Evolutionary conservation across 116 monocot species (phyloP).

Genomic region (Dioscorea cayenensis): DNA sequence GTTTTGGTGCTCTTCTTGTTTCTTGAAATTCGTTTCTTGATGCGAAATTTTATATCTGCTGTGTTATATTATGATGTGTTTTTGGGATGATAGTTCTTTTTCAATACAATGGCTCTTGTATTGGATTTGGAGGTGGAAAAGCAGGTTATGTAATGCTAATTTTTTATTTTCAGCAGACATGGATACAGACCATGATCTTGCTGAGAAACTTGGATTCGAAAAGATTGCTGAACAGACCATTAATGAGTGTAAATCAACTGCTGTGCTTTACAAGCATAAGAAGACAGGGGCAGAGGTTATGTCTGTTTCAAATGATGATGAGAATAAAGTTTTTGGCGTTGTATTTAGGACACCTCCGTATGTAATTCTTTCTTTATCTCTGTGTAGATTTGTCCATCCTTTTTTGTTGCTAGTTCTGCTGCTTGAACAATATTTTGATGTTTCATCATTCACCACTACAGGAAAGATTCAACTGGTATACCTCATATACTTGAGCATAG

Average conservation of each 20-base stretch:
- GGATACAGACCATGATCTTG: constrained; percentile 47
- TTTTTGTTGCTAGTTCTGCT: not conserved
- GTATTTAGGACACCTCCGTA: constrained; percentile 99
- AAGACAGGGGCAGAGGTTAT: constrained; percentile 97
- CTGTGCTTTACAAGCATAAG: constrained; percentile 80
- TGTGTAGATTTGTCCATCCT: not conserved
- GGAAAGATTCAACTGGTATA: constrained; percentile 95
- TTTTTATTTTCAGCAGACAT: constrained; percentile 22
- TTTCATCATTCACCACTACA: constrained; percentile 18
- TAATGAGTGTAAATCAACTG: constrained; percentile 90
- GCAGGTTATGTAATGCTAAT: not conserved
- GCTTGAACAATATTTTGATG: not conserved
- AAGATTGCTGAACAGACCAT: constrained; percentile 81
- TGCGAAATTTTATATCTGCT: not conserved
- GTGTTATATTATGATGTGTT: not conserved
- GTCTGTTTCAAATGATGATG: constrained; percentile 92
- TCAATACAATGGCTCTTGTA: not conserved
- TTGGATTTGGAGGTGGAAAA: not conserved
- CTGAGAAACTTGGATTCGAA: constrained; percentile 82
- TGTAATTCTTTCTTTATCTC: constrained; percentile 17
- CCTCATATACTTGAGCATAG: constrained; percentile 99
- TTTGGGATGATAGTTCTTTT: not conserved
- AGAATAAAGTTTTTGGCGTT: constrained; percentile 97
- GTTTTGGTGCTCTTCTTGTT: no score
- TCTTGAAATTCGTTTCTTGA: no score